phyloP scores from a whole-genome alignment of 2,329 filamentous ascomycete genomes.

The Beauveria caledonica region DNA sequence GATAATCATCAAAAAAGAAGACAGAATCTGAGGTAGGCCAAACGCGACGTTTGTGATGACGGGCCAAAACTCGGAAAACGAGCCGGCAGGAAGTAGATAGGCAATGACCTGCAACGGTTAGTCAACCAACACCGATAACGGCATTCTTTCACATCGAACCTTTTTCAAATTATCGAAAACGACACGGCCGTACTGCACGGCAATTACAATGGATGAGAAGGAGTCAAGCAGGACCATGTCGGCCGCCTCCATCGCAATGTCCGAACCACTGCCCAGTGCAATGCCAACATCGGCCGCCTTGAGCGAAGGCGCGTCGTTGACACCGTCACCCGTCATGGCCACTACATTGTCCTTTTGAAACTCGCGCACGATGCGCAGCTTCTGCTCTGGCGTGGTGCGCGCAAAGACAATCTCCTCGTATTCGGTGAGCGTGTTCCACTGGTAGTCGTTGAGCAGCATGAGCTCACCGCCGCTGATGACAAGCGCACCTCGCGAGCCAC shows the following conservation, averaged over 20 bases:
- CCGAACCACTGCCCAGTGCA: conserved; percentile 70
- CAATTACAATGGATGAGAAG: conserved; percentile 64
- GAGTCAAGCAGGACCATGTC: conserved; percentile 74
- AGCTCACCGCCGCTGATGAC: conserved; percentile 60
- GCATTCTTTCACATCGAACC: conserved; percentile 16
- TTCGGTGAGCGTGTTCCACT: conserved; percentile 57
- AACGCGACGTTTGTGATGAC: conserved; percentile 66
- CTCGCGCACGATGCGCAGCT: conserved; percentile 69
- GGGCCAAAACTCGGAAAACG: conserved; percentile 70
- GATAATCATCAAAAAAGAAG: conserved; percentile 64
- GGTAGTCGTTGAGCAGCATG: conserved; percentile 53
- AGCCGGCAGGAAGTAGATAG: conserved; percentile 66
- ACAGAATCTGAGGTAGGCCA: conserved; percentile 64
- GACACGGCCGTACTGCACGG: conserved; percentile 62
- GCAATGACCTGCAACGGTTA: conserved; percentile 33
- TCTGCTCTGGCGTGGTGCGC: conserved; percentile 69
- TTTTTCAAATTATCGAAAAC: conserved; percentile 79
- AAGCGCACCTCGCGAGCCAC: conserved; percentile 36
- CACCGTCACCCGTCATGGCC: conserved; percentile 80
- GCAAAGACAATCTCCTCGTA: conserved; percentile 70
- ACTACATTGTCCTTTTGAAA: conserved; percentile 61
- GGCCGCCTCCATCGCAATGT: conserved; percentile 74
- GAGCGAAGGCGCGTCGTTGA: conserved; percentile 78
- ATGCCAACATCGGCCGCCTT: conserved; percentile 77
- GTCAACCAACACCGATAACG: neutral